Conservation (phyloP, 2,329 filamentous ascomycete species). For the Xylaria multiplex region DNA sequence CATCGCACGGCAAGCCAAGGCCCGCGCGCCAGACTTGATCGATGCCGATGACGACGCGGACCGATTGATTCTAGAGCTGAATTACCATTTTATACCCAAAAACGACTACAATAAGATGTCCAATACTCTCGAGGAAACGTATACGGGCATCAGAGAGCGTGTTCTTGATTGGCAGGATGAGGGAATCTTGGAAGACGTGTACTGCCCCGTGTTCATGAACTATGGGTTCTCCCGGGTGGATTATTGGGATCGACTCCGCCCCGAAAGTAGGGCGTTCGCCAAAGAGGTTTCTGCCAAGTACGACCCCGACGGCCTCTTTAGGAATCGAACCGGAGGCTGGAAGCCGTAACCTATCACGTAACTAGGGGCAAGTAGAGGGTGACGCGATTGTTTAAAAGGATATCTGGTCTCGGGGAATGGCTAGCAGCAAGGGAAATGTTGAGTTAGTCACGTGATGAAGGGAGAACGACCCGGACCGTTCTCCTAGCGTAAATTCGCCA, state of each 20-base stretch:
- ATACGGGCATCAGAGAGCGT: slow-evolving; percentile 49
- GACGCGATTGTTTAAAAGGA: background rate
- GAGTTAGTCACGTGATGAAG: background rate
- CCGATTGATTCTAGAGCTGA: slow-evolving; percentile 56
- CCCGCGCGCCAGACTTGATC: slow-evolving; percentile 52
- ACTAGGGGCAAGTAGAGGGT: background rate
- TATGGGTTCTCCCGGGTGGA: slow-evolving; percentile 55
- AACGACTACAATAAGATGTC: slow-evolving; percentile 49
- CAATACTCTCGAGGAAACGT: slow-evolving; percentile 49
- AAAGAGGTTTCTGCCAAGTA: slow-evolving; percentile 48
- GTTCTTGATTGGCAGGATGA: slow-evolving; percentile 48
- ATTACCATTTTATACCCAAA: slow-evolving; percentile 52
- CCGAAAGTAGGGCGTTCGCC: slow-evolving; percentile 50
- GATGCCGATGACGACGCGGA: slow-evolving; percentile 53
- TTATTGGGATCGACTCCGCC: slow-evolving; percentile 53
- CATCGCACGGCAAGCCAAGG: slow-evolving; percentile 50
- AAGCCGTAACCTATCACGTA: slow-evolving; percentile 37
- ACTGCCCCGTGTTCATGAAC: slow-evolving; percentile 57
- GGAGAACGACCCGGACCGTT: too few species aligned
- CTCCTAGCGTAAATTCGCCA: too few species aligned
- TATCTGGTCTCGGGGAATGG: background rate
- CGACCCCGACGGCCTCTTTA: slow-evolving; percentile 53
- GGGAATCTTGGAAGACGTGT: slow-evolving; percentile 49
- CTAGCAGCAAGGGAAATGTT: background rate
- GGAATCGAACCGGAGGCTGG: slow-evolving; percentile 53